A percentile compares a stretch with the other conserved stretches of the same genome.
phyloP scores from a whole-genome alignment of 768 basidiomycete species.

The Amanita rimosa region DNA sequence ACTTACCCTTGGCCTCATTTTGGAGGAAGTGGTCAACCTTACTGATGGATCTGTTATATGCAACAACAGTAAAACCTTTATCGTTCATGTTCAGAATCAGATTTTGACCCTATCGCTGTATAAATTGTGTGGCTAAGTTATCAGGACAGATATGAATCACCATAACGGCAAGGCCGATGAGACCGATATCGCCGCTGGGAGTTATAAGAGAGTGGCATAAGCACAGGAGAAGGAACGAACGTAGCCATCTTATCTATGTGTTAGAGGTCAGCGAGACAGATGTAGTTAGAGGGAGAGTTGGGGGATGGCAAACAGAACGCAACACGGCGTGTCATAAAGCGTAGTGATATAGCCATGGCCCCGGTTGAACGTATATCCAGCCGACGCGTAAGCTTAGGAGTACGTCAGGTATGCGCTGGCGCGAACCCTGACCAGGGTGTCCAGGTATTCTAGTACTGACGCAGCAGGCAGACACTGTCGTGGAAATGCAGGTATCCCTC shows the following conservation, averaged over 20 bases:
- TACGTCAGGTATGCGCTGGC: neutral
- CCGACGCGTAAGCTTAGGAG: neutral
- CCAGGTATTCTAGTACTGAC: too few species aligned
- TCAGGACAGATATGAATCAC: slow-evolving; percentile 32
- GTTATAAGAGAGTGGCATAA: neutral
- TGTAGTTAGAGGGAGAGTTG: slow-evolving; percentile 16
- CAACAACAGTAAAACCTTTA: slow-evolving; percentile 96
- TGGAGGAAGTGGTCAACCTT: slow-evolving; percentile 95
- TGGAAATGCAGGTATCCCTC: slow-evolving; percentile 10
- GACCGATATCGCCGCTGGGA: slow-evolving; percentile 64
- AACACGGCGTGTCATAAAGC: slow-evolving; percentile 9
- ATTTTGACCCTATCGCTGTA: slow-evolving; percentile 71
- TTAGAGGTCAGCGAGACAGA: slow-evolving; percentile 18
- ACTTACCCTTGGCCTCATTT: slow-evolving; percentile 92
- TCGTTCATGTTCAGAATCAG: slow-evolving; percentile 99
- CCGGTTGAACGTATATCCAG: neutral
- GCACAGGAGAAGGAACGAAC: slow-evolving; percentile 12
- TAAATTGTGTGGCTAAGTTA: slow-evolving; percentile 10
- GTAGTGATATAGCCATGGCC: neutral
- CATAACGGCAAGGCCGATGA: slow-evolving; percentile 78
- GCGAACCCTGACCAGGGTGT: too few species aligned
- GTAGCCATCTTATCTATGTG: slow-evolving; percentile 39
- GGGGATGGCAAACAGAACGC: slow-evolving; percentile 17
- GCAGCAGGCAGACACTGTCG: too few species aligned
- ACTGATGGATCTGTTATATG: slow-evolving; percentile 92